phyloP scores from a whole-genome alignment of 2,329 filamentous ascomycete species.

The Beauveria medogensis region DNA sequence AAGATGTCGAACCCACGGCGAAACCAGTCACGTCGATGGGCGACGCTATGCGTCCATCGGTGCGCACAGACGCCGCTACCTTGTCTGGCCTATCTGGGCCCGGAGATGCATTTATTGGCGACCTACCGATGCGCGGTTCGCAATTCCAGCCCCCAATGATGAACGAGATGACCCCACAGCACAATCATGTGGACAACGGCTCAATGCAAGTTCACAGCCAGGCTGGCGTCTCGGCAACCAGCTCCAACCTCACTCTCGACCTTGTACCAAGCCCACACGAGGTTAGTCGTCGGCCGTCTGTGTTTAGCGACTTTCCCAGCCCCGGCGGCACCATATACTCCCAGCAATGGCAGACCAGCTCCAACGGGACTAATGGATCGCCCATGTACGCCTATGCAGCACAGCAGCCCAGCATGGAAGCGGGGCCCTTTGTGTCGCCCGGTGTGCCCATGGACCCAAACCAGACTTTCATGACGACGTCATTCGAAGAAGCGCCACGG shows the following conservation, averaged over 20 bases:
- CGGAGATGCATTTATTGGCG: conserved; percentile 30
- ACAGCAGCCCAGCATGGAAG: conserved; percentile 26
- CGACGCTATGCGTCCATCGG: conserved; percentile 14
- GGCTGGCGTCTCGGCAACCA: conserved; percentile 25
- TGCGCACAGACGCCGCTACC: conserved; percentile 11
- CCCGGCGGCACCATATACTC: conserved; percentile 33
- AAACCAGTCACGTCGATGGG: conserved; percentile 27
- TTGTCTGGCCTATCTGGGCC: conserved; percentile 21
- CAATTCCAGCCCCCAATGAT: conserved; percentile 37
- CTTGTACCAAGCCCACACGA: conserved; percentile 39
- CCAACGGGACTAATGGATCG: conserved; percentile 32
- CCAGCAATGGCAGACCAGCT: conserved; percentile 36
- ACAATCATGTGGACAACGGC: conserved; percentile 32
- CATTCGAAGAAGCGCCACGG: conserved; percentile 28
- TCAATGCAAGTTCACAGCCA: conserved; percentile 28
- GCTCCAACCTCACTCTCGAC: conserved; percentile 33
- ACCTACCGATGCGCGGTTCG: conserved; percentile 35
- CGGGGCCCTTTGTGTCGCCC: conserved; percentile 24
- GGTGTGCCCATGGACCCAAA: conserved; percentile 24
- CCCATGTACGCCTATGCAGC: conserved; percentile 39
- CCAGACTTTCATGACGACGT: conserved; percentile 25
- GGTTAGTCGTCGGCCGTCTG: conserved; percentile 36
- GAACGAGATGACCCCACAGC: conserved; percentile 33
- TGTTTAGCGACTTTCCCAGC: conserved; percentile 38
- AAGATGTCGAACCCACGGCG: conserved; percentile 28